phyloP scores from a whole-genome alignment of 1,284 basidiomycete species.

The Apiotrichum siamense region DNA sequence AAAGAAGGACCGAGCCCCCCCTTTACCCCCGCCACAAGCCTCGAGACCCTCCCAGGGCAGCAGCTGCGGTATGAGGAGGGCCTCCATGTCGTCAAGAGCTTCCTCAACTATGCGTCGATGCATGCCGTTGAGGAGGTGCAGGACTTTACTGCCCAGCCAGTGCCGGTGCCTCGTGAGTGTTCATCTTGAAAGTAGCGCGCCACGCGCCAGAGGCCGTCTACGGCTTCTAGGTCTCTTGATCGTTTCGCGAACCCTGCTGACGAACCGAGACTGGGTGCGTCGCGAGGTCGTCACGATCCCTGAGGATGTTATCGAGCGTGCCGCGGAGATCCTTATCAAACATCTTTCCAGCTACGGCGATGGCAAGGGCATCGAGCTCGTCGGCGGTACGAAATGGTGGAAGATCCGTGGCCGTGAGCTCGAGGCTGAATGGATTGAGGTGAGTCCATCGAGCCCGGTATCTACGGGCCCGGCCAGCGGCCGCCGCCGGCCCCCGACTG shows the following conservation, averaged over 20 bases:
- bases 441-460: no score
- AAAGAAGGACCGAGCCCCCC: neutral
- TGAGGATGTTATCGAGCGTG: constrained; percentile 31
- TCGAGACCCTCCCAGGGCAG: constrained; percentile 27
- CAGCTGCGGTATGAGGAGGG: constrained; percentile 45
- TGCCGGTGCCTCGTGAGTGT: constrained; percentile 39
- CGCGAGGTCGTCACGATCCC: constrained; percentile 42
- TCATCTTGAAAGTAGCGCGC: no score
- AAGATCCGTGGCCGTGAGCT: constrained; percentile 68
- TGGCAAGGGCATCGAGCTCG: constrained; percentile 36
- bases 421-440: constrained; percentile 82
- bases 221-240: no score
- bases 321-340: constrained; percentile 39
- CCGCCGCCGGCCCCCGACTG: no score
- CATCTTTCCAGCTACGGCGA: constrained; percentile 39
- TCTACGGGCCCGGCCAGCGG: no score
- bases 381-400: constrained; percentile 94
- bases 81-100: constrained; percentile 36
- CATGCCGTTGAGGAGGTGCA: constrained; percentile 48
- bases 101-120: constrained; percentile 39
- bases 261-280: constrained; percentile 38
- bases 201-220: no score
- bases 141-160: constrained; percentile 44
- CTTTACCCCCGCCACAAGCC: neutral
- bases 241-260: no score